Evolutionary conservation across 352 stramenopile species (phyloP).

Genomic region (Globisporangium apiculatum): DNA sequence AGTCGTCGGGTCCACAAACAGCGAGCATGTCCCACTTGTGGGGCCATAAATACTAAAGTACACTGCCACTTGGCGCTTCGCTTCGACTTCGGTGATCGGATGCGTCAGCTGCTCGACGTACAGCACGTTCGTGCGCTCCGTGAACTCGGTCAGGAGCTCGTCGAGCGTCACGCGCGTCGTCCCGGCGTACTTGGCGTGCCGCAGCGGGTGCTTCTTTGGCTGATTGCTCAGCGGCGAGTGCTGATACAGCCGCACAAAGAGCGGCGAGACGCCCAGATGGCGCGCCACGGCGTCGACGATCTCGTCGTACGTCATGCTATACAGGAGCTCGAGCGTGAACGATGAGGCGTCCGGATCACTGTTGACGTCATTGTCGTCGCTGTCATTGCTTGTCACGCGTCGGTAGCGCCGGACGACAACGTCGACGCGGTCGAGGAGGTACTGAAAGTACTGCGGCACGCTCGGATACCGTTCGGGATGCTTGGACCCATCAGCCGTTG

Average conservation of each 20-base stretch:
- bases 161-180: conserved; percentile 58
- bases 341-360: conserved; percentile 27
- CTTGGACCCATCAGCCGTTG: conserved; percentile 5
- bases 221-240: conserved; percentile 59
- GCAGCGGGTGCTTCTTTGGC: conserved; percentile 62
- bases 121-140: conserved; percentile 55
- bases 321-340: conserved; percentile 43
- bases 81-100: conserved; percentile 81
- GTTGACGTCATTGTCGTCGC: not conserved
- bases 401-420: conserved; percentile 58
- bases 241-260: conserved; percentile 77
- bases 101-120: conserved; percentile 71
- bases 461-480: conserved; percentile 47
- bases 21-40: conserved; percentile 4
- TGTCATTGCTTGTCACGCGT: conserved; percentile 1
- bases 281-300: conserved; percentile 53
- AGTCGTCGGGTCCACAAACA: conserved; percentile 28
- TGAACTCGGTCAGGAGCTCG: conserved; percentile 64
- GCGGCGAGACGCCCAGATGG: conserved; percentile 25
- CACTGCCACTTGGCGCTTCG: conserved; percentile 73
- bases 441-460: conserved; percentile 75
- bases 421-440: conserved; percentile 76
- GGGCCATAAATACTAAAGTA: conserved; percentile 76
- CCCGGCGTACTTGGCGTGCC: conserved; percentile 53
- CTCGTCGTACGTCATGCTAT: conserved; percentile 70